phyloP scores from a whole-genome alignment of 2,329 filamentous ascomycete species.

The Thelonectria discophora region DNA sequence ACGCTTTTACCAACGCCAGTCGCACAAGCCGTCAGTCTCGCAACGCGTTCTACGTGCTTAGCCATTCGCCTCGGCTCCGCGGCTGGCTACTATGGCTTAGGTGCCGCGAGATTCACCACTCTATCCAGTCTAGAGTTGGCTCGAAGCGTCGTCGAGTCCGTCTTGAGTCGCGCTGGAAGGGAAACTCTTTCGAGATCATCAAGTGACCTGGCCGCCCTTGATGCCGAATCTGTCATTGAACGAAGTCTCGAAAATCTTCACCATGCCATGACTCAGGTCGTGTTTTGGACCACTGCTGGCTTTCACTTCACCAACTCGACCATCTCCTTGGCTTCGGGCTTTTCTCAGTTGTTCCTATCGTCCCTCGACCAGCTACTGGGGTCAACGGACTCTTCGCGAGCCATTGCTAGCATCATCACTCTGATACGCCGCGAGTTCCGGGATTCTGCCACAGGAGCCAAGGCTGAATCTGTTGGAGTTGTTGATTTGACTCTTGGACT shows the following conservation, averaged over 20 bases:
- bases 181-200: slow-evolving; percentile 57
- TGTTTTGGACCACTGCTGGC: slow-evolving; percentile 69
- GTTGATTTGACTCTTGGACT: slow-evolving; percentile 69
- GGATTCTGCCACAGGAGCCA: slow-evolving; percentile 67
- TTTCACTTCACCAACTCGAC: slow-evolving; percentile 67
- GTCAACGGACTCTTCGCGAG: slow-evolving; percentile 73
- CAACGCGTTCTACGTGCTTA: slow-evolving; percentile 67
- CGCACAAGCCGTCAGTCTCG: slow-evolving; percentile 67
- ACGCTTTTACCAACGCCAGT: slow-evolving; percentile 67
- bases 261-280: slow-evolving; percentile 64
- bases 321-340: slow-evolving; percentile 62
- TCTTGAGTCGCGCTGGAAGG: slow-evolving; percentile 61
- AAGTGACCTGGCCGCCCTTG: slow-evolving; percentile 58
- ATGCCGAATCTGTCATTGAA: slow-evolving; percentile 66
- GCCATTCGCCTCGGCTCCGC: slow-evolving; percentile 62
- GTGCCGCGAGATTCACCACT: slow-evolving; percentile 64
- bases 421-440: slow-evolving; percentile 71
- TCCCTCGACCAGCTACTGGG: slow-evolving; percentile 72
- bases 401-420: slow-evolving; percentile 72
- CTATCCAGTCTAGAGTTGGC: slow-evolving; percentile 66
- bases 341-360: slow-evolving; percentile 66
- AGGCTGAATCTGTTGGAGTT: slow-evolving; percentile 68
- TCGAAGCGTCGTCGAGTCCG: slow-evolving; percentile 62
- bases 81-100: slow-evolving; percentile 61
- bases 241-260: slow-evolving; percentile 65